Evolutionary conservation across 306 rosid genomes (phyloP), one percentile per base, ranked within the genome.

Genomic region (Pueraria montana): DNA sequence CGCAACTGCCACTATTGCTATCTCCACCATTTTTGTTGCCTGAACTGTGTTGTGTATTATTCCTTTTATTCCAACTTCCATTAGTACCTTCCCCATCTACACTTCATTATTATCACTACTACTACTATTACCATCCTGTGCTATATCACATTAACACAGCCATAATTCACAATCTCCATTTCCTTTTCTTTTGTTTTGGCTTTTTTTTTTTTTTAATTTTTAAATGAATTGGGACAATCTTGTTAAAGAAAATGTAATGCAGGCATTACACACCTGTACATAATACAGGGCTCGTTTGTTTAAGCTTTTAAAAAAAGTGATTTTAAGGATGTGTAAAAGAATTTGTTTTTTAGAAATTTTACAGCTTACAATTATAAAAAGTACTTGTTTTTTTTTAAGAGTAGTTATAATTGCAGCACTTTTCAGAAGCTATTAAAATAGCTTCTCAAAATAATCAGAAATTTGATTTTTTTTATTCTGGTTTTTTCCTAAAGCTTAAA

Each of bases 11-110:
- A 14, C 43, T 61, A 16, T 38, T 74, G 53, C 24, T 42, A 8
- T 12, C 17, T 59, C 27, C 26, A 42, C 27, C 80, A 40, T 59
- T 63, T 76, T 68, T 27, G 81, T 77, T 26, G 18, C 58, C 30
- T 13, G 55, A 55, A 53, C 17, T 67, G 48, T 76, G 30, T 38
- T 20, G 21, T 53, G 52, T 17, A 21, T 34, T 6, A 34, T 34
- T 34, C 58, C 27, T 69, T 52, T 67, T 36, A 36, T 52, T 38
- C 68, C 27, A 8, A 4, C n/a, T 59, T 11, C 26, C 5, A 6
- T 11, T 58, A 36, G 17, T 78, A 23, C 66, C 53, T 21, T 20
- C 20, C 21, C 32, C 13, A 32, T 30, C 32, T 21, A 40, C 40
- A 32, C 78, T 52, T 52, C 3, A 20, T 56, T 20, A 38, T 23